These are phyloP conservation scores for Suhomyces atakaporum DNA, from an alignment of 1,139 yeast species.

Conservation along the genomic window DNA sequence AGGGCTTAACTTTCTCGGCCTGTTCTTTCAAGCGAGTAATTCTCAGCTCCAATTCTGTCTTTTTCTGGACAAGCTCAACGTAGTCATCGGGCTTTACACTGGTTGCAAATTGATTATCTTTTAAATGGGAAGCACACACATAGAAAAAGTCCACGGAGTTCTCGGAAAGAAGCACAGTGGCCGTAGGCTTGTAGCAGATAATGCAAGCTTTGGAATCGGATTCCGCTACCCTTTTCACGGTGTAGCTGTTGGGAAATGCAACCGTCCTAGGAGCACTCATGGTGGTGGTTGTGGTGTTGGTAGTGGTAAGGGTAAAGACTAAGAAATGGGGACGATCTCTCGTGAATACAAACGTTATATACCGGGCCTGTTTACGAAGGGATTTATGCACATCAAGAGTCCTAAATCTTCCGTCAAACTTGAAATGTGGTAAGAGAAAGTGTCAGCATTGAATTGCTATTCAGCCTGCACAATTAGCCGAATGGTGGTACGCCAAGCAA, in stretches of 20 bases:
- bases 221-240: conserved; percentile 56
- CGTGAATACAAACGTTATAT: too few relatives aligned
- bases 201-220: conserved; percentile 59
- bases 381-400: too few relatives aligned
- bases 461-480: too few relatives aligned
- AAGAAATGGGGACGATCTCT: too few relatives aligned
- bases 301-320: too few relatives aligned
- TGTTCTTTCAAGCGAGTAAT: conserved; percentile 17
- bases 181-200: conserved; percentile 68
- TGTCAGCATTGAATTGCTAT: too few relatives aligned
- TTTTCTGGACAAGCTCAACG: conserved; percentile 39
- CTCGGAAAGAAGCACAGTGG: conserved; percentile 58
- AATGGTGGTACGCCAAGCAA: too few relatives aligned
- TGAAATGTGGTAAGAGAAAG: too few relatives aligned
- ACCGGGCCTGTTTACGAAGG: too few relatives aligned
- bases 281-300: too few relatives aligned
- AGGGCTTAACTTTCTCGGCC: conserved; percentile 34
- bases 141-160: conserved; percentile 65
- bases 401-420: too few relatives aligned
- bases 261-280: conserved; percentile 15
- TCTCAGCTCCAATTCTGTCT: conserved; percentile 30
- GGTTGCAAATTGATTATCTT: conserved; percentile 62
- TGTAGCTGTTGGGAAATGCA: conserved; percentile 58
- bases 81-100: conserved; percentile 53
- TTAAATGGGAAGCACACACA: conserved; percentile 63